A percentile compares a stretch with the other conserved stretches of the same genome.
These are phyloP conservation scores for Sordaria brevicollis DNA, from an alignment of 495 filamentous ascomycete genomes.

Conservation along the genomic window DNA sequence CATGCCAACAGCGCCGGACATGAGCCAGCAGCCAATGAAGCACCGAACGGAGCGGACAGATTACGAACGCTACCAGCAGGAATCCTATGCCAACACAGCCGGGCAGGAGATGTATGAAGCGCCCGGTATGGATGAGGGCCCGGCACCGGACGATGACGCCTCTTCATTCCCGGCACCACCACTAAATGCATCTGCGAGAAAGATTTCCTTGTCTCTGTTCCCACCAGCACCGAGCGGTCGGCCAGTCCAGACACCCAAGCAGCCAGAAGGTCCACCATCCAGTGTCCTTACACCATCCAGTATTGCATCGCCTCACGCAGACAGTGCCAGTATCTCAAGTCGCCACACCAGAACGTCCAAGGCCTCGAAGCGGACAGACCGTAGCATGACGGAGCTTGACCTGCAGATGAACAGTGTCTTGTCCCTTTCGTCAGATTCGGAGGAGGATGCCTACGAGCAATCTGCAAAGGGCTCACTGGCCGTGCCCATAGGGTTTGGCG, in stretches of 20 bases:
- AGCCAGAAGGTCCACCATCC: conserved; percentile 4
- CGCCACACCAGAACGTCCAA: conserved; percentile 41
- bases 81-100: conserved; percentile 31
- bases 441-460: conserved; percentile 27
- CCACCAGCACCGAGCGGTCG: not conserved
- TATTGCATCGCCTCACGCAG: conserved; percentile 20
- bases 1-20: conserved; percentile 23
- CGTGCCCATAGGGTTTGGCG: conserved; percentile 15
- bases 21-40: conserved; percentile 15
- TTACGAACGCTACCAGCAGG: conserved; percentile 45
- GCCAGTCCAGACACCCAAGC: conserved; percentile 7
- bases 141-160: not conserved
- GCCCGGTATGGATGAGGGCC: not conserved
- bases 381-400: conserved; percentile 31
- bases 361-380: conserved; percentile 34
- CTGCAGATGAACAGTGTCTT: conserved; percentile 37
- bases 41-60: conserved; percentile 17
- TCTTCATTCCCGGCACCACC: conserved; percentile 7
- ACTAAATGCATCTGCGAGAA: not conserved
- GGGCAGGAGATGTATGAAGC: conserved; percentile 15
- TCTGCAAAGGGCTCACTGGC: conserved; percentile 16
- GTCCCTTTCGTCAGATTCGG: conserved; percentile 39
- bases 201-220: conserved; percentile 12
- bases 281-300: conserved; percentile 8
- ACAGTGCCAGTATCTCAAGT: conserved; percentile 37